Conservation (phyloP, 2,329 filamentous ascomycete species). For the Aspergillus viridinutans region DNA sequence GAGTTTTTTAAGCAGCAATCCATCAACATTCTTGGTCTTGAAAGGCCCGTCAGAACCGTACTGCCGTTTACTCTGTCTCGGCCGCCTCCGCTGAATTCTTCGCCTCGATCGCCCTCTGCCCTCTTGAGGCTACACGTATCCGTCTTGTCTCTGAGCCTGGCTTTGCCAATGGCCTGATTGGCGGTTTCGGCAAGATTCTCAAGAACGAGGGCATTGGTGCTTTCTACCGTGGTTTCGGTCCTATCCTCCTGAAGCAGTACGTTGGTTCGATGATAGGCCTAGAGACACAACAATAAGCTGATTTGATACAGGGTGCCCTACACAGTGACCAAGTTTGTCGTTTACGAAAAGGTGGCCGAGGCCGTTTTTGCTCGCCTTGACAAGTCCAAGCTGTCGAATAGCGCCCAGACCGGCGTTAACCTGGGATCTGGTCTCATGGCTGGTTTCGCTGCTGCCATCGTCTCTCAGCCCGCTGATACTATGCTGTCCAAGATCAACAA, state of each 20-base stretch:
- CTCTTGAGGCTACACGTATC: conserved; percentile 88
- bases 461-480: conserved; percentile 88
- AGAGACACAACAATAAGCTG: not conserved
- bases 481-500: conserved; percentile 98
- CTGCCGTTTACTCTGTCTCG: conserved; percentile 71
- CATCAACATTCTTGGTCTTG: conserved; percentile 74
- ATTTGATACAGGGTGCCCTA: conserved; percentile 66
- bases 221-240: conserved; percentile 89
- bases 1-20: conserved; percentile 94
- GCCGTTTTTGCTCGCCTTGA: conserved; percentile 63
- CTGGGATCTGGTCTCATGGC: conserved; percentile 80
- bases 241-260: conserved; percentile 79
- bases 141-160: conserved; percentile 85
- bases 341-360: conserved; percentile 85
- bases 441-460: conserved; percentile 78
- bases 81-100: conserved; percentile 61
- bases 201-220: conserved; percentile 77
- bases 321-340: conserved; percentile 94
- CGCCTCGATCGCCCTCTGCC: conserved; percentile 68
- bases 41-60: conserved; percentile 75
- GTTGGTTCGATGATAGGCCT: conserved; percentile 24
- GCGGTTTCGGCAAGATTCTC: conserved; percentile 77
- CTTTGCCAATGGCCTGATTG: conserved; percentile 74
- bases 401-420: conserved; percentile 75
- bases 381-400: conserved; percentile 65